phyloP scores from a whole-genome alignment of 1,284 basidiomycete species.

The Microbotryum silenes-acaulis region DNA sequence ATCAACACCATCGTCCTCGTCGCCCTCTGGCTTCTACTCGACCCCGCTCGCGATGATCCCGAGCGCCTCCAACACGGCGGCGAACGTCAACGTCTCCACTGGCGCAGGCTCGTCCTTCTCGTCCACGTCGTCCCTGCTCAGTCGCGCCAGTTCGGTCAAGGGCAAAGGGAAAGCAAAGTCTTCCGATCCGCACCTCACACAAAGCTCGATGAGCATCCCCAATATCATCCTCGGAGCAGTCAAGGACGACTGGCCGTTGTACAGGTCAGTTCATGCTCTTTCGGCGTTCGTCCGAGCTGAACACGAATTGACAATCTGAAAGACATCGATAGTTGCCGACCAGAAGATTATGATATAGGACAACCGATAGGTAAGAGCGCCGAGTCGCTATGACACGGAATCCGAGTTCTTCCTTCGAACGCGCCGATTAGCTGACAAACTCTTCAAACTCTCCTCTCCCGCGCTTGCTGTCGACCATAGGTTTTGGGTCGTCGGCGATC shows the following conservation, averaged over 20 bases:
- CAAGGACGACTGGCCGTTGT: constrained; percentile 74
- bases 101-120: constrained; percentile 9
- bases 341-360: constrained; percentile 63
- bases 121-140: constrained; percentile 1
- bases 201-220: neutral
- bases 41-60: neutral
- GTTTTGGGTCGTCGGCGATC: constrained; percentile 77
- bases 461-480: constrained; percentile 46
- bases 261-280: constrained; percentile 49
- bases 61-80: neutral
- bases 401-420: neutral
- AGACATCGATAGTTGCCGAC: constrained; percentile 50
- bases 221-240: constrained; percentile 61
- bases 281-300: no score
- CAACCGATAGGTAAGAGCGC: constrained; percentile 42
- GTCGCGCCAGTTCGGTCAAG: neutral
- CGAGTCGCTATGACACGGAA: constrained; percentile 10
- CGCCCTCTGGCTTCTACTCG: neutral
- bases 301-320: no score
- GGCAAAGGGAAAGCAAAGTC: neutral
- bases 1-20: neutral
- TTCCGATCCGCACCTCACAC: neutral
- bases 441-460: neutral
- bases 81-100: constrained; percentile 1
- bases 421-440: neutral